Base-by-base conservation (phyloP, 2,329 filamentous ascomycete genomes). In the Tolypocladium endophyticum region DNA sequence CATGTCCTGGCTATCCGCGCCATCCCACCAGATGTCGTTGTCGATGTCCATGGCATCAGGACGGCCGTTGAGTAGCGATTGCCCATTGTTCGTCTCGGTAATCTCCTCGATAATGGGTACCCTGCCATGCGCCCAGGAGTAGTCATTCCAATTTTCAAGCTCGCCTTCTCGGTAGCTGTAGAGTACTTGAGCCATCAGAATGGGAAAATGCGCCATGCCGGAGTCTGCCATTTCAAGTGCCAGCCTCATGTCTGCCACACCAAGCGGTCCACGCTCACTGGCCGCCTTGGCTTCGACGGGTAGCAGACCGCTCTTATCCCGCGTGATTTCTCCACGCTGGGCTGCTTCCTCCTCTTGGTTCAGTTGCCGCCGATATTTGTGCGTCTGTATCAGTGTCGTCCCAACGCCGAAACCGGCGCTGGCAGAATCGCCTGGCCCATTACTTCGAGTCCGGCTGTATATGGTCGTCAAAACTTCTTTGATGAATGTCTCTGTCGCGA, bases 271-370 rank as follows among this genome's bases (percentile, higher is more conserved):
- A 45, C 91, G 81, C 66, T 88, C 85, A 59, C 84, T 84, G 20
- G 88, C 87, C 58, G 88, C 87, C 69, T 89, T 91, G 3, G 89
- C 84, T 72, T 97, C 92, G 41, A 92, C 77, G 0, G 92, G 93
- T 7, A 97, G 75, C 35, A 96, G 74, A 1, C 92, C 92, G 55
- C 83, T 87, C 61, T 88, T 87, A 61, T 92, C 89, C 64, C 90
- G 82, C 23, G 82, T 78, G 1, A 95, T 72, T 66, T 92, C 89
- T 5, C 92, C 91, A n/a, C 85, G 80, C 47, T 85, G 81, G 33
- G 84, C 86, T 0, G 85, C 82, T 52, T 87, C 82, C 70, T 96
- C 92, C 71, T 97, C 92, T 55, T 80, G 79, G 59, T 85, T 84
- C 14, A 96, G 79, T 70, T 90, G 89, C 61, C 83, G 81, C 63